These are phyloP conservation scores for Taphrina betulina DNA, from an alignment of 1,139 yeast species.

Conservation along the genomic window DNA sequence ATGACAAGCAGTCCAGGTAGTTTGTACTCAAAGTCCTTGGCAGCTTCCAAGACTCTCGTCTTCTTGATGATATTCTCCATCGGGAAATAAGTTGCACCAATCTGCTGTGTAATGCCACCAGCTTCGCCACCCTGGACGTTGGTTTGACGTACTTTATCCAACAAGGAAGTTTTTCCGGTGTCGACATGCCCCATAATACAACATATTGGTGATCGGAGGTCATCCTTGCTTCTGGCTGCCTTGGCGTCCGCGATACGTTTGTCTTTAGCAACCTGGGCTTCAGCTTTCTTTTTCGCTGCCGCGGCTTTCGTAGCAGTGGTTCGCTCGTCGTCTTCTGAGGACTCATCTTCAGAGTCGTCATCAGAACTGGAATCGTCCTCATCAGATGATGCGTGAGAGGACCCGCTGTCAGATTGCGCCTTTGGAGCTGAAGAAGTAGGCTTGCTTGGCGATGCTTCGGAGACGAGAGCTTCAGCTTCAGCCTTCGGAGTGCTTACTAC, in stretches of 20 bases:
- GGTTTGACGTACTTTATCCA: constrained; percentile 96
- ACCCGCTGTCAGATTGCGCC: constrained; percentile 37
- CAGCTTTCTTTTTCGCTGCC: constrained; percentile 35
- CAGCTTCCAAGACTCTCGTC: constrained; percentile 87
- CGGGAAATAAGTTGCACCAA: constrained; percentile 99
- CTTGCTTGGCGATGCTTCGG: constrained; percentile 33
- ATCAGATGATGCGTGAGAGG: constrained; percentile 36
- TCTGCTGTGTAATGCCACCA: constrained; percentile 99
- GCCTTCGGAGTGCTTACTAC: constrained; percentile 33
- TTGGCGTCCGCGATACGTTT: constrained; percentile 47
- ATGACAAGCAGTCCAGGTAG: constrained; percentile 96
- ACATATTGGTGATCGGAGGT: constrained; percentile 96
- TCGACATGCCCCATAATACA: constrained; percentile 99
- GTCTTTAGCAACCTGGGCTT: constrained; percentile 36
- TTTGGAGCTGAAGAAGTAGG: constrained; percentile 39
- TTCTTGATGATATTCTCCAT: constrained; percentile 87
- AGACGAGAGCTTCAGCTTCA: background rate
- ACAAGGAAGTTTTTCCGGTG: constrained; percentile 95
- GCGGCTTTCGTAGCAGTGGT: constrained; percentile 39
- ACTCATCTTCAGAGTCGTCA: constrained; percentile 25
- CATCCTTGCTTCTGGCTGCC: constrained; percentile 44
- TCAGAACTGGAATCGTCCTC: constrained; percentile 38
- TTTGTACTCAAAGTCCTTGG: constrained; percentile 73
- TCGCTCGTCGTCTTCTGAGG: constrained; percentile 37
- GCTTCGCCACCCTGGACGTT: constrained; percentile 99